Evolutionary conservation across 164 flowering plant genomes (phyloP).

Genomic region (Chimonanthus praecox): DNA sequence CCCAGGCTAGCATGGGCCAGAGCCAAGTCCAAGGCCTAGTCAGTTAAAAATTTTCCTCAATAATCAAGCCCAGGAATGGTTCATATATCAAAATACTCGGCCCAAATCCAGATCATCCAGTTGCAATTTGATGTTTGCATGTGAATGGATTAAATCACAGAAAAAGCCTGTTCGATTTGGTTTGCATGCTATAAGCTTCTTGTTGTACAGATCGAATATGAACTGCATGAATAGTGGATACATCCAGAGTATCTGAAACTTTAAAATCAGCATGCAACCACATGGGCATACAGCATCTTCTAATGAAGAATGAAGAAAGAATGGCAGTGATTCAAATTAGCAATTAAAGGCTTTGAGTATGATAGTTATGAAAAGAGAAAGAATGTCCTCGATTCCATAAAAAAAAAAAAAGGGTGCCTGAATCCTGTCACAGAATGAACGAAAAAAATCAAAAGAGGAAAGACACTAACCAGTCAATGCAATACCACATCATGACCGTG

Average conservation of each 20-base stretch:
- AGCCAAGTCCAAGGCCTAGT: neutral
- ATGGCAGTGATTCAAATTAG: too few species aligned
- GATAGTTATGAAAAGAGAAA: too few species aligned
- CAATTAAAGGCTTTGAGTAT: too few species aligned
- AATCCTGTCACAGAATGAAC: neutral
- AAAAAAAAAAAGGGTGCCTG: neutral
- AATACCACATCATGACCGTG: conserved; percentile 33
- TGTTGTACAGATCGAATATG: neutral
- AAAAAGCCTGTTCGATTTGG: neutral
- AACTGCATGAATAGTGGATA: neutral
- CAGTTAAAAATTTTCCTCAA: neutral
- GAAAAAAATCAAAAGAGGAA: neutral
- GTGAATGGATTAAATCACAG: neutral
- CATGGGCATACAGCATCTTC: neutral
- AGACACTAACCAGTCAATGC: conserved; percentile 37
- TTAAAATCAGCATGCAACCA: neutral
- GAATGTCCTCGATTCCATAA: too few species aligned
- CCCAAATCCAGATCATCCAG: neutral
- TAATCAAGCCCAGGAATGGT: neutral
- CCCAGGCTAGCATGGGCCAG: neutral
- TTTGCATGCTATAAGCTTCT: neutral
- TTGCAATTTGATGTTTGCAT: neutral
- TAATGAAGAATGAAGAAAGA: too few species aligned
- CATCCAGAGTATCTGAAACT: neutral
- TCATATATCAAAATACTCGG: neutral